Evolutionary conservation across 768 basidiomycete genomes (phyloP).

Genomic region (Postia placenta): DNA sequence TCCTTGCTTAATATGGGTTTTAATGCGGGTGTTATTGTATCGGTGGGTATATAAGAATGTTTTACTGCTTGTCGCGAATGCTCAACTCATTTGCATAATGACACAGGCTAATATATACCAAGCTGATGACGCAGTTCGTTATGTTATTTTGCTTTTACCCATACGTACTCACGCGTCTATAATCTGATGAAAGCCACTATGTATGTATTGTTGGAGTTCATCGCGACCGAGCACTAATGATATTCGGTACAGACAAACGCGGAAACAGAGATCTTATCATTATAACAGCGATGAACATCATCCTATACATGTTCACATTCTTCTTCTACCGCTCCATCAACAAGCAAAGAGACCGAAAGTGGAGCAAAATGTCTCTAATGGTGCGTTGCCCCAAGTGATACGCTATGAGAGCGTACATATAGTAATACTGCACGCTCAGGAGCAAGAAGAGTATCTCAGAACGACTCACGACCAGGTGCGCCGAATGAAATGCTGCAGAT

Average conservation of each 20-base stretch:
- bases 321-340: constrained; percentile 53
- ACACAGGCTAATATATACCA: constrained; percentile 51
- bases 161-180: constrained; percentile 10
- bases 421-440: constrained; percentile 25
- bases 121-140: constrained; percentile 38
- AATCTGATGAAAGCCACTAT: constrained; percentile 15
- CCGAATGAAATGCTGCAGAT: neutral
- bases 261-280: constrained; percentile 53
- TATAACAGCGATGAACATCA: constrained; percentile 49
- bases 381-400: constrained; percentile 19
- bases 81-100: constrained; percentile 4
- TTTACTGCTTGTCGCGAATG: neutral
- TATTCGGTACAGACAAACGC: constrained; percentile 41
- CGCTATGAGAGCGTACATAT: neutral
- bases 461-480: constrained; percentile 46
- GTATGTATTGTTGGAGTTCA: constrained; percentile 10
- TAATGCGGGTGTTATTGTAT: constrained; percentile 48
- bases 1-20: constrained; percentile 38
- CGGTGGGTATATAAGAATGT: constrained; percentile 27
- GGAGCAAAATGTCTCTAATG: constrained; percentile 45
- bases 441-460: constrained; percentile 50
- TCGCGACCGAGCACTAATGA: neutral
- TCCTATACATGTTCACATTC: constrained; percentile 43
- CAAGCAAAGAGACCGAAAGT: constrained; percentile 39
- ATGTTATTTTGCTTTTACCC: constrained; percentile 13